Conservation (phyloP, 108 stramenopile species). For the Cylindrotheca closterium region DNA sequence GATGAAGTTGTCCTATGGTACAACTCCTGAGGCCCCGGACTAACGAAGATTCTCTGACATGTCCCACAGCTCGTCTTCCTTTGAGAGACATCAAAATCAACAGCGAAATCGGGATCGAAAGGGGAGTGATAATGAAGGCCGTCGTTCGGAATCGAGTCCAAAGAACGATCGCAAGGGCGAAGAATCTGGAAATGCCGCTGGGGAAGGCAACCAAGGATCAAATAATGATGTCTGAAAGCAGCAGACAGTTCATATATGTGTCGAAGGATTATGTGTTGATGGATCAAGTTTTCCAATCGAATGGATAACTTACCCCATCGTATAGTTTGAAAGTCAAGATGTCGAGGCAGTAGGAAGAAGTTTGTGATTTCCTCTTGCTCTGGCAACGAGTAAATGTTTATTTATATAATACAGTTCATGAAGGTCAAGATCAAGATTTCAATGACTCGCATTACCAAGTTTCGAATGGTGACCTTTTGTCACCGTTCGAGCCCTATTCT, state of each 20-base stretch:
- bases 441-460: background rate
- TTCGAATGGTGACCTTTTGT: background rate
- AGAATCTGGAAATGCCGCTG: background rate
- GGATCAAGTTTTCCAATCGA: too few relatives aligned
- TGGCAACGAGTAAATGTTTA: slow-evolving; percentile 8
- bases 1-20: background rate
- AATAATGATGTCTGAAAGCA: background rate
- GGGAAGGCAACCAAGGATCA: background rate
- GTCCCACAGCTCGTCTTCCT: background rate
- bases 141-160: background rate
- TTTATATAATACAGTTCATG: slow-evolving; percentile 7
- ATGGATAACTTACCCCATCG: too few relatives aligned
- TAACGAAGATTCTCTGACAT: background rate
- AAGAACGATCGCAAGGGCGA: background rate
- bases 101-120: background rate
- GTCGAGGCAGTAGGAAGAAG: too few relatives aligned
- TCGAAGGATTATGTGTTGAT: background rate
- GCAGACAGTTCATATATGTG: background rate
- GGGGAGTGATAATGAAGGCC: background rate
- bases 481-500: background rate
- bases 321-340: too few relatives aligned
- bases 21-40: background rate
- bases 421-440: slow-evolving; percentile 12
- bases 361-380: too few relatives aligned
- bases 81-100: background rate